Evolutionary conservation across 805 yeast genomes (phyloP), one percentile per base, ranked within the genome.

Genomic region (Saccharomycopsis fermentans): DNA sequence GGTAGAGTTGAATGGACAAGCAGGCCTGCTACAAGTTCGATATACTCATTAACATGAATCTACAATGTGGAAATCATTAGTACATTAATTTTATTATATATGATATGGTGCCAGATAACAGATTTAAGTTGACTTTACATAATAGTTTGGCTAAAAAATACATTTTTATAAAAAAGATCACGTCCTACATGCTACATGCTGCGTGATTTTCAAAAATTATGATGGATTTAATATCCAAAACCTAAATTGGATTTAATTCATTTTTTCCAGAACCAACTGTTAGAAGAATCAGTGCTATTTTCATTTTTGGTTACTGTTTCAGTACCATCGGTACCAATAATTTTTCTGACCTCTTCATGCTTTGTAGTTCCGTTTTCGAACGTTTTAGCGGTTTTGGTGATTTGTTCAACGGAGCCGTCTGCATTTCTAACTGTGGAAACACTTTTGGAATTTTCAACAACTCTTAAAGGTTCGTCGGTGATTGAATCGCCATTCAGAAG

Each of bases 301-400:
- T 73, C 72, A 14, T 71, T 64, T 24, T 65, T 66, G 8, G 50
- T 21, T 24, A 11, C 29, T 21, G 77, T 73, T 52, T 71, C 65
- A 4, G 74, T 63, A 5, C 76, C 80, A 55, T 71, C 72, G 6
- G 62, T 62, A 37, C 79, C 77, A 36, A 68, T 65, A 6, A 71
- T 59, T 56, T 71, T 77, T 62, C 69, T 76, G 37, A 70, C 66
- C 47, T 74, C 73, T 55, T 70, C 73, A 24, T 71, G 64, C 50
- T 72, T 68, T 11, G 73, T 70, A 68, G 69, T 62, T 0, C 83
- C 83, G 63, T 80, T 81, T 21, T 67, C 70, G 62, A 64, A 79
- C 35, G 66, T 71, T 29, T 74, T 73, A 55, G 71, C 68, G 8
- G 65, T 61, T 54, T 70, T 71, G 1, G 74, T 72, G 27, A 71